Percentiles rank a stretch among this genome's conserved stretches.
Evolutionary conservation across 306 rosid genomes (phyloP).

Genomic region (Sechiopsis laciniata): DNA sequence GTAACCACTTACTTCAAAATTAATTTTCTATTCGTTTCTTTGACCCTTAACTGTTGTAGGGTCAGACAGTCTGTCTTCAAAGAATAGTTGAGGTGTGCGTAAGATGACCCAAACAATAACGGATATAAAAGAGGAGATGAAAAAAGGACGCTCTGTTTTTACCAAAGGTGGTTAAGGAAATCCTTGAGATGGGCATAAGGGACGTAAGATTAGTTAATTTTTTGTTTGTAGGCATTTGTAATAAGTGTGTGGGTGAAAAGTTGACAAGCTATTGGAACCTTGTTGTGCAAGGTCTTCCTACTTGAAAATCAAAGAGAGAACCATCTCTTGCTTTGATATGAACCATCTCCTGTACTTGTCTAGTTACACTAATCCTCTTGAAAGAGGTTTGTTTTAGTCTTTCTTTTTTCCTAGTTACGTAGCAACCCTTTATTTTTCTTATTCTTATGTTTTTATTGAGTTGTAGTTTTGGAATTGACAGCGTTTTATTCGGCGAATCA

Average conservation of each 20-base stretch:
- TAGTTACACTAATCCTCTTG: neutral
- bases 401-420: neutral
- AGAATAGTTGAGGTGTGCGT: too few relatives aligned
- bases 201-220: neutral
- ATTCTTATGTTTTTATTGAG: neutral
- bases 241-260: neutral
- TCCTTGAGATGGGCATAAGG: neutral
- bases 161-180: neutral
- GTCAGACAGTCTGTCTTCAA: too few relatives aligned
- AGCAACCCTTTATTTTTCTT: neutral
- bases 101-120: too few relatives aligned
- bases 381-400: neutral
- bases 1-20: too few relatives aligned
- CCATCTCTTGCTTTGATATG: neutral
- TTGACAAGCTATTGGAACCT: neutral
- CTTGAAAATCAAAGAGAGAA: neutral
- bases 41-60: too few relatives aligned
- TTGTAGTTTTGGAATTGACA: slow-evolving; percentile 1
- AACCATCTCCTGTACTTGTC: neutral
- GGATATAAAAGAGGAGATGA: neutral
- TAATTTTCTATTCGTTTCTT: too few relatives aligned
- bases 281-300: neutral
- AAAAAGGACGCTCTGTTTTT: neutral
- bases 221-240: neutral
- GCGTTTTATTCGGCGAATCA: slow-evolving; percentile 1